A percentile compares a stretch with the other conserved stretches of the same genome.
These are phyloP conservation scores for Suillus bovinus DNA, from an alignment of 768 basidiomycete genomes.

Conservation along the genomic window DNA sequence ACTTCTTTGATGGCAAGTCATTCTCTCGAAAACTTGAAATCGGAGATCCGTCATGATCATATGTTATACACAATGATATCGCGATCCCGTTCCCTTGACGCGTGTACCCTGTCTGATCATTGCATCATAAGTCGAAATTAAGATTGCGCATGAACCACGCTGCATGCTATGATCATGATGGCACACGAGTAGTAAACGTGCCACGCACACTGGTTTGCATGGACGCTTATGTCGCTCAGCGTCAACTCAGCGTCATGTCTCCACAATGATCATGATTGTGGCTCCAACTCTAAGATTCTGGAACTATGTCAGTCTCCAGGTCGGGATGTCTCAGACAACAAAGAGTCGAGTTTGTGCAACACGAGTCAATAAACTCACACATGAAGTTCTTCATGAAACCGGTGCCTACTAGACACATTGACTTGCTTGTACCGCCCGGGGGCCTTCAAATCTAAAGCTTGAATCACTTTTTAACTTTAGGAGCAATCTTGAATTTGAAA, in stretches of 20 bases:
- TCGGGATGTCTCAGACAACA: background rate
- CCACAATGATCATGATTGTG: background rate
- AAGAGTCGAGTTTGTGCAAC: background rate
- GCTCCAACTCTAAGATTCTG: background rate
- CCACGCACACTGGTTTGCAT: background rate
- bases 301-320: background rate
- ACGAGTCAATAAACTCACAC: background rate
- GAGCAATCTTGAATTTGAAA: background rate
- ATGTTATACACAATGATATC: background rate
- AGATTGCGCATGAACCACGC: background rate
- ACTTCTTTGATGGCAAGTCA: background rate
- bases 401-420: background rate
- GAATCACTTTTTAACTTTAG: background rate
- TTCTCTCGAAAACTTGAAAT: background rate
- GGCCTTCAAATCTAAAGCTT: background rate
- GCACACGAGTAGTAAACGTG: background rate
- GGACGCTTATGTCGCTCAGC: background rate
- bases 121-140: background rate
- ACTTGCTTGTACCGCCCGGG: background rate
- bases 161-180: background rate
- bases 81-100: background rate
- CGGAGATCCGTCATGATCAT: background rate
- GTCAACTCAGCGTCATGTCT: background rate
- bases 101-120: background rate
- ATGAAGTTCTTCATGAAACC: background rate